Evolutionary conservation across 2,329 filamentous ascomycete species (phyloP), one percentile per base, ranked within the genome.

Genomic region (Sporothrix pseudoabietina): DNA sequence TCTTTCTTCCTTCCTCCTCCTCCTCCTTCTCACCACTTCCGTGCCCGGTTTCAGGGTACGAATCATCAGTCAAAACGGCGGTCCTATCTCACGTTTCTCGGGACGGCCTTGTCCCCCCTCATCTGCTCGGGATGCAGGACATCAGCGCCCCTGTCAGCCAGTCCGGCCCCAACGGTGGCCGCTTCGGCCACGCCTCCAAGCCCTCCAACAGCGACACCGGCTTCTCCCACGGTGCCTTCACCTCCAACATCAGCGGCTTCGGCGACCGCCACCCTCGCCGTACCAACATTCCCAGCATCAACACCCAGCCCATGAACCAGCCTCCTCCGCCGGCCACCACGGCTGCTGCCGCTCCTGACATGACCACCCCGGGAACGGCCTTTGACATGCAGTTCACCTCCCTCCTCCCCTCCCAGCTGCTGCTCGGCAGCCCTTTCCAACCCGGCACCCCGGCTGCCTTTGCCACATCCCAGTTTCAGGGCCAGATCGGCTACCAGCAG

Each of bases 321-420:
- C 76, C 77, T 35, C 76, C 79, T 72, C 78, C 82, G 26, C 82
- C 83, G 39, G 82, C 82, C 70, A 87, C 88, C 79, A 49, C 71
- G 1, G 39, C 69, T 35, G 39, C 69, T 35, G 89, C 87, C 80
- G 85, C 84, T 74, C 88, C 87, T 78, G 94, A 97, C 76, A 89
- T 97, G 89, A 87, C 92, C 77, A 95, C 92, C 32, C 94, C 96
- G 19, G 94, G 92, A 59, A 95, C 94, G 71, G 94, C 89, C 59
- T 97, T 94, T 80, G 96, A 98, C 80, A 98, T 98, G 95, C 96
- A 98, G 84, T 98, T 98, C 83, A 98, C 96, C 12, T 95, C 96
- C 76, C 88, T 99, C 77, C 89, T 99, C 52, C 96, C 96, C 49
- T 98, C 95, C 47, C 94, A 98, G 83, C 87, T 99, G 78, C 89